Conservation (phyloP, 2,329 filamentous ascomycete genomes). For the Pestalotiopsis sp. region DNA sequence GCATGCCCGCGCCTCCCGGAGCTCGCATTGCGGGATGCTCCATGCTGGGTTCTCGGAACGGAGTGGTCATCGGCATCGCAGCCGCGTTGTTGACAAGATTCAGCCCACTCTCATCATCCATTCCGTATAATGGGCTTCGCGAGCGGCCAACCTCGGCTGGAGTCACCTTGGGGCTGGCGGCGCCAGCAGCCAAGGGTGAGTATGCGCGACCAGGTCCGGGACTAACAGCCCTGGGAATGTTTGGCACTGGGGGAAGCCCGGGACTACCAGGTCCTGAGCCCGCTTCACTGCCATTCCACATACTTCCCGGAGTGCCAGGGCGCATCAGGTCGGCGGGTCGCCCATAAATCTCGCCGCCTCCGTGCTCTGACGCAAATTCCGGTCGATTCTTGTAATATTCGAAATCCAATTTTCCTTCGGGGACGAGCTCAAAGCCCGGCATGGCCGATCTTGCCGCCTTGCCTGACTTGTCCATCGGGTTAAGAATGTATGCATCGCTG, state of each 20-base stretch:
- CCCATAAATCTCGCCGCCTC: constrained; percentile 74
- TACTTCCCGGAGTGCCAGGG: constrained; percentile 63
- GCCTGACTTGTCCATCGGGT: constrained; percentile 70
- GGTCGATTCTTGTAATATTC: constrained; percentile 88
- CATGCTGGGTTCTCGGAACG: constrained; percentile 36
- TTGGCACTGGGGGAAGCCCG: constrained; percentile 32
- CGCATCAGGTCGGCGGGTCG: constrained; percentile 60
- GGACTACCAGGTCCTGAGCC: constrained; percentile 57
- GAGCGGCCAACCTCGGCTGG: constrained; percentile 33
- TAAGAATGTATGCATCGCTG: constrained; percentile 80
- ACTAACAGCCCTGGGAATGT: constrained; percentile 23
- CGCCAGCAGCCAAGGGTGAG: constrained; percentile 23
- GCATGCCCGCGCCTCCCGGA: constrained; percentile 43
- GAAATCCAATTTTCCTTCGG: constrained; percentile 85
- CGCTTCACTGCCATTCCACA: constrained; percentile 45
- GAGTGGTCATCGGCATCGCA: constrained; percentile 47
- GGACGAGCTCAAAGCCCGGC: constrained; percentile 87
- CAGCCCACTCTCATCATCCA: constrained; percentile 55
- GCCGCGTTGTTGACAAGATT: constrained; percentile 58
- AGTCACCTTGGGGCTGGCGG: constrained; percentile 30
- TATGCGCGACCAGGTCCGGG: constrained; percentile 27
- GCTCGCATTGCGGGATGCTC: constrained; percentile 28
- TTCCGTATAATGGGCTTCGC: constrained; percentile 52
- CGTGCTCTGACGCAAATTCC: constrained; percentile 85
- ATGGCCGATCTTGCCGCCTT: constrained; percentile 44